Percentiles rank a stretch among this genome's conserved stretches.
These are phyloP conservation scores for Areca catechu DNA, from an alignment of 176 grass and related monocot species.

Conservation along the genomic window DNA sequence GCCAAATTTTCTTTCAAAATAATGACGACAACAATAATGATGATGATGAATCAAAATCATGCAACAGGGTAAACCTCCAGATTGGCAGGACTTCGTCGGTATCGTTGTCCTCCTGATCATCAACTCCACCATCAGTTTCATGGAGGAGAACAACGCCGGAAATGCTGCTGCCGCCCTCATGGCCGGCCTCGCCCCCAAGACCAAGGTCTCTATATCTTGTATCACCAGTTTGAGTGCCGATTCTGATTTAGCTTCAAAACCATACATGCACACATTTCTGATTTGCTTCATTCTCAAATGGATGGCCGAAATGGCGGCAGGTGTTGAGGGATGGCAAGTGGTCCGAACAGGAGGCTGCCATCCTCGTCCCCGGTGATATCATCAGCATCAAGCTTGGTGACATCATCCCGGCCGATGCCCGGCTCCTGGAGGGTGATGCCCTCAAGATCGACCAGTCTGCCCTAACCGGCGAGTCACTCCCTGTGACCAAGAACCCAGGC, in stretches of 20 bases:
- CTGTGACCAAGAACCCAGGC: slow-evolving; percentile 63
- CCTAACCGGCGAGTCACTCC: slow-evolving; percentile 79
- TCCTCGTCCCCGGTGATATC: slow-evolving; percentile 83
- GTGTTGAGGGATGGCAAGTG: slow-evolving; percentile 63
- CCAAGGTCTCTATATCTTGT: slow-evolving; percentile 22
- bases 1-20: not conserved
- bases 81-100: slow-evolving; percentile 92
- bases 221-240: not conserved
- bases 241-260: too few relatives aligned
- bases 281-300: not conserved
- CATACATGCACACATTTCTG: too few relatives aligned
- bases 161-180: slow-evolving; percentile 80
- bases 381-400: slow-evolving; percentile 98
- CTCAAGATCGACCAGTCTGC: slow-evolving; percentile 95
- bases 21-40: too few relatives aligned
- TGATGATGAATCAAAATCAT: not conserved
- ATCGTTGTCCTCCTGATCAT: slow-evolving; percentile 75
- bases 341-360: slow-evolving; percentile 76
- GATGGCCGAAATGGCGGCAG: slow-evolving; percentile 8
- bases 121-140: slow-evolving; percentile 91
- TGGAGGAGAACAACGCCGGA: slow-evolving; percentile 88
- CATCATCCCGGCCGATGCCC: slow-evolving; percentile 85
- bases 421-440: slow-evolving; percentile 74
- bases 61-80: slow-evolving; percentile 38
- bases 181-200: slow-evolving; percentile 79